Conservation (phyloP, 2,329 filamentous ascomycete species). For the Corinectria fuckeliana region DNA sequence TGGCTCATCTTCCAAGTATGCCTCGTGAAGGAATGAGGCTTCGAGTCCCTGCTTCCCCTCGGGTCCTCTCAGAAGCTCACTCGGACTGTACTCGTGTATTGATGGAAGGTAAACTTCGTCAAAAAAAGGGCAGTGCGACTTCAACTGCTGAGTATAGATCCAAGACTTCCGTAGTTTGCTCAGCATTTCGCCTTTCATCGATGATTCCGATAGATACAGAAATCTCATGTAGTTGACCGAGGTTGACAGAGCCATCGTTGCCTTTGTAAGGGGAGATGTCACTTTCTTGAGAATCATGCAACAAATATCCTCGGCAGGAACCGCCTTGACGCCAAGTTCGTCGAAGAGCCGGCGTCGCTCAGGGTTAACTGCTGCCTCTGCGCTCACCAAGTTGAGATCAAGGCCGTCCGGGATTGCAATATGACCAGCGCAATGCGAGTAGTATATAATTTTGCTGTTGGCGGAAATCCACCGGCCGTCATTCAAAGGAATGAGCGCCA, state of each 20-base stretch:
- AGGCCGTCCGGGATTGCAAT: constrained; percentile 21
- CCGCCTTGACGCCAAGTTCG: constrained; percentile 23
- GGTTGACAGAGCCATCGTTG: background rate
- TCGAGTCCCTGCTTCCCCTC: background rate
- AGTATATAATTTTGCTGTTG: constrained; percentile 10
- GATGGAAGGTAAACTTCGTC: constrained; percentile 22
- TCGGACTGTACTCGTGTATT: constrained; percentile 19
- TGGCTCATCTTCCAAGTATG: constrained; percentile 15
- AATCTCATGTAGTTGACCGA: constrained; percentile 24
- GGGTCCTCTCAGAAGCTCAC: constrained; percentile 4
- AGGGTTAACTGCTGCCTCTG: constrained; percentile 14
- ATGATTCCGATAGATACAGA: constrained; percentile 24
- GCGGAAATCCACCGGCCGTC: constrained; percentile 28
- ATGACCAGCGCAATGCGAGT: constrained; percentile 11
- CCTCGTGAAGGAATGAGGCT: constrained; percentile 10
- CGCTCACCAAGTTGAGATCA: constrained; percentile 14
- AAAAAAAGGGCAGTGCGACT: background rate
- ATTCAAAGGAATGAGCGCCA: constrained; percentile 24
- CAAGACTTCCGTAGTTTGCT: background rate
- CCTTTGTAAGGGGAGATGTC: background rate
- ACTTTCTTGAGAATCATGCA: constrained; percentile 12
- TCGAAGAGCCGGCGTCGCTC: constrained; percentile 21
- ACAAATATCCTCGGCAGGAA: constrained; percentile 12
- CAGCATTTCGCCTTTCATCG: background rate
- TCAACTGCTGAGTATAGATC: constrained; percentile 15